phyloP scores from a whole-genome alignment of 108 stramenopile genomes.

The Cyclotella cryptica region DNA sequence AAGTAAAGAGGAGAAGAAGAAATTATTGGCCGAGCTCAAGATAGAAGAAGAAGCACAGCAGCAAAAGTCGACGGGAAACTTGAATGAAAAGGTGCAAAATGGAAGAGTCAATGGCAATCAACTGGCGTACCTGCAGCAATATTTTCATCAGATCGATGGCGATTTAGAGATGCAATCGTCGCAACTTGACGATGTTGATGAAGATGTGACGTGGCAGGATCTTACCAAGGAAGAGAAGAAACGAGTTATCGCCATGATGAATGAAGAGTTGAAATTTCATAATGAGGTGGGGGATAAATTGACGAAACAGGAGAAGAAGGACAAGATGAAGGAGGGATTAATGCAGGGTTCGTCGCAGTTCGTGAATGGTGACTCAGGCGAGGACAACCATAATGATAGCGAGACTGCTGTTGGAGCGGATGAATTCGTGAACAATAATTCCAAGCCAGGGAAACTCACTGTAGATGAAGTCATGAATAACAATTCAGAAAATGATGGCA shows the following conservation, averaged over 20 bases:
- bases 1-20: slow-evolving; percentile 8
- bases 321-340: background rate
- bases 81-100: background rate
- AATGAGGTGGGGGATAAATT: slow-evolving; percentile 1
- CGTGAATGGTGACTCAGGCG: background rate
- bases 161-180: background rate
- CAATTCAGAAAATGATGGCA: background rate
- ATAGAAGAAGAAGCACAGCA: background rate
- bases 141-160: slow-evolving; percentile 5
- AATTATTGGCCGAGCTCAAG: background rate
- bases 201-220: background rate
- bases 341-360: background rate
- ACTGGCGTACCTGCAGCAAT: slow-evolving; percentile 14
- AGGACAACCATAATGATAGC: background rate
- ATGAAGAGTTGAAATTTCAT: slow-evolving; percentile 15
- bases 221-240: slow-evolving; percentile 16
- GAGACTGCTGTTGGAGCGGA: background rate
- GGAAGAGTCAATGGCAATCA: background rate
- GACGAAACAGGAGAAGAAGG: slow-evolving; percentile 29
- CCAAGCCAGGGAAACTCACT: background rate
- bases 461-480: slow-evolving; percentile 4
- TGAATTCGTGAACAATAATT: background rate
- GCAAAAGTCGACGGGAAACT: background rate
- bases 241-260: slow-evolving; percentile 4
- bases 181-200: background rate